A percentile compares a stretch with the other conserved stretches of the same genome.
These are phyloP conservation scores for Ophiostoma sp. DNA, from an alignment of 2,329 filamentous ascomycete genomes.

Conservation along the genomic window DNA sequence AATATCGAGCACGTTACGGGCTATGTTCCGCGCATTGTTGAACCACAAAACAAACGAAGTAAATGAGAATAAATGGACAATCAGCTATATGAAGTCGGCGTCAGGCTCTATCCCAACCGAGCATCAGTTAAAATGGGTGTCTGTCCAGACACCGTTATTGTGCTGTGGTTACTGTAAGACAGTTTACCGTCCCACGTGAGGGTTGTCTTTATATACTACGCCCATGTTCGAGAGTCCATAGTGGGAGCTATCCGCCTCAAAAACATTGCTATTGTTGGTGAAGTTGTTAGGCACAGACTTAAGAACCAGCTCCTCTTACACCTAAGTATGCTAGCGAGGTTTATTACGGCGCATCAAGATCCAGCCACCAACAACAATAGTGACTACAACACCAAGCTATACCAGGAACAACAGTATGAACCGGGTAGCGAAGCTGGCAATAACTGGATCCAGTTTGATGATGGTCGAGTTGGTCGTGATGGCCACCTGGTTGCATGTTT, in stretches of 20 bases:
- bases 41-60: too few species aligned
- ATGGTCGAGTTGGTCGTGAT: conserved; percentile 29
- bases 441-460: conserved; percentile 26
- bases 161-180: not conserved
- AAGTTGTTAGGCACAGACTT: not conserved
- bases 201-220: not conserved
- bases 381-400: not conserved
- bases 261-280: not conserved
- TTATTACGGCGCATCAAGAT: not conserved
- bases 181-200: not conserved
- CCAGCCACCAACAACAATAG: not conserved
- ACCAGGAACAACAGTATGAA: conserved; percentile 22
- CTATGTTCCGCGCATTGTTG: too few species aligned
- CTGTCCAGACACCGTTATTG: not conserved
- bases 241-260: not conserved
- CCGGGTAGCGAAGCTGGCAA: conserved; percentile 27
- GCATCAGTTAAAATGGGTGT: too few species aligned
- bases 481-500: conserved; percentile 27
- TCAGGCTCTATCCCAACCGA: too few species aligned
- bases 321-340: not conserved
- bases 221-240: not conserved
- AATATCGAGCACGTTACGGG: too few species aligned
- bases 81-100: too few species aligned
- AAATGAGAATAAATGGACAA: too few species aligned
- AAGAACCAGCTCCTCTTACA: not conserved